Evolutionary conservation across 108 stramenopile genomes (phyloP), one percentile per base, ranked within the genome.

Genomic region (Fistulifera solaris): DNA sequence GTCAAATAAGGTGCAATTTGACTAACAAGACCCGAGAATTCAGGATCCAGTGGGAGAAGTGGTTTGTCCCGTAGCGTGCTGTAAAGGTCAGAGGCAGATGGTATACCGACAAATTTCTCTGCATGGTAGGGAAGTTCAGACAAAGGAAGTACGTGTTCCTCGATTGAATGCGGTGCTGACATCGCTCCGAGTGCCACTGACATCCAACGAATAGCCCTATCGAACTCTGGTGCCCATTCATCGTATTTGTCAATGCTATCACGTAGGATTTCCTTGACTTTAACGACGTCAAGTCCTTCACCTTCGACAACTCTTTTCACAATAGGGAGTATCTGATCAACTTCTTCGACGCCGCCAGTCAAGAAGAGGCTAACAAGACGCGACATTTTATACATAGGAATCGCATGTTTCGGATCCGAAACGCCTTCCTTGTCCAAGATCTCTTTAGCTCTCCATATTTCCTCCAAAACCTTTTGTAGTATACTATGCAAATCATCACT

Each of bases 391-490:
- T 49, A 48, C 27, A 38, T 38, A n/a, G 91, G 87, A 47, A 93
- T 77, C 14, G 69, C 83, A 43, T 93, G 75, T 22, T 80, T 78
- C 11, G 91, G 85, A 58, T 84, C 87, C 40, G 72, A 69, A 15
- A 92, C 71, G 1, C 74, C 82, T 58, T 92, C 90, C 53, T 78
- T 65, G 48, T 87, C 84, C 45, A 87, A 74, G 25, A 89, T 89
- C 46, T 87, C 87, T 63, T 83, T 89, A 7, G 83, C 76, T 59
- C 85, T 74, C 87, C 87, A 93, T 8, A 87, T 66, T 58, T 83
- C 72, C 26, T 72, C 68, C 26, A 87, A 59, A 13, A 76, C 35
- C 52, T 82, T 80, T 14, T 67, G 54, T 40, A 71, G 41, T 23
- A 78, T 47, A 31, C 61, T 70, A 44, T 89, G 71, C 18, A 87